phyloP scores from a whole-genome alignment of 2,329 filamentous ascomycete species.

The Neocucurbitaria cava region DNA sequence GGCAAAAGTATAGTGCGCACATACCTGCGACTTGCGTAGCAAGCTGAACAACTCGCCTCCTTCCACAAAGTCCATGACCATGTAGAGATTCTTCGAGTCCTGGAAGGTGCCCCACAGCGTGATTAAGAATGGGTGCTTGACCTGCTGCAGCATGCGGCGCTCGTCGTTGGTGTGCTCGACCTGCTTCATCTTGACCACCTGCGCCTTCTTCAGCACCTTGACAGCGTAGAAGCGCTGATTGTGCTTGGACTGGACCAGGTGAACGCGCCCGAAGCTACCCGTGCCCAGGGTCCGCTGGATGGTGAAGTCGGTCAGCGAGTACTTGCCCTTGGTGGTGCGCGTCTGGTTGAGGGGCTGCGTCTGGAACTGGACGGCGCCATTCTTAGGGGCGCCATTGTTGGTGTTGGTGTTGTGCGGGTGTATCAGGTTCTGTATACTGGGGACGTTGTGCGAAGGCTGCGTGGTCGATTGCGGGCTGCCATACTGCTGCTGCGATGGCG shows the following conservation, averaged over 20 bases:
- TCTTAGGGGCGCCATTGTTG: conserved; percentile 34
- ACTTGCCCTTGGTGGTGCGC: conserved; percentile 93
- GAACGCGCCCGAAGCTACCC: conserved; percentile 94
- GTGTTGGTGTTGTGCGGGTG: conserved; percentile 60
- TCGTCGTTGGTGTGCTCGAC: conserved; percentile 99
- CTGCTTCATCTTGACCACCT: conserved; percentile 99
- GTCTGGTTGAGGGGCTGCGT: conserved; percentile 47
- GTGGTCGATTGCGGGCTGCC: conserved; percentile 40
- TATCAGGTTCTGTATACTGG: conserved; percentile 85
- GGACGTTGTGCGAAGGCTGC: conserved; percentile 68
- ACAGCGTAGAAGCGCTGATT: conserved; percentile 98
- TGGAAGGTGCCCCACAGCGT: conserved; percentile 99
- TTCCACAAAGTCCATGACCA: conserved; percentile 99
- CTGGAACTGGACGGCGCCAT: conserved; percentile 48
- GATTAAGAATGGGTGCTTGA: conserved; percentile 97
- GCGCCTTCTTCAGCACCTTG: conserved; percentile 97
- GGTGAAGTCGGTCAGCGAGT: conserved; percentile 88
- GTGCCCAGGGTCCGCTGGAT: conserved; percentile 92
- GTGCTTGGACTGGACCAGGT: conserved; percentile 96
- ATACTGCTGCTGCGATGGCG: conserved; percentile 17
- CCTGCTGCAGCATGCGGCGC: conserved; percentile 90
- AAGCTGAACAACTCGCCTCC: conserved; percentile 97
- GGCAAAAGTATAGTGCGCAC: neutral
- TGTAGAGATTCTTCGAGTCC: conserved; percentile 93
- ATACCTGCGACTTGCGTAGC: conserved; percentile 86